Base-by-base conservation (phyloP, 129 eudicot genomes). In the Lactuca saligna region DNA sequence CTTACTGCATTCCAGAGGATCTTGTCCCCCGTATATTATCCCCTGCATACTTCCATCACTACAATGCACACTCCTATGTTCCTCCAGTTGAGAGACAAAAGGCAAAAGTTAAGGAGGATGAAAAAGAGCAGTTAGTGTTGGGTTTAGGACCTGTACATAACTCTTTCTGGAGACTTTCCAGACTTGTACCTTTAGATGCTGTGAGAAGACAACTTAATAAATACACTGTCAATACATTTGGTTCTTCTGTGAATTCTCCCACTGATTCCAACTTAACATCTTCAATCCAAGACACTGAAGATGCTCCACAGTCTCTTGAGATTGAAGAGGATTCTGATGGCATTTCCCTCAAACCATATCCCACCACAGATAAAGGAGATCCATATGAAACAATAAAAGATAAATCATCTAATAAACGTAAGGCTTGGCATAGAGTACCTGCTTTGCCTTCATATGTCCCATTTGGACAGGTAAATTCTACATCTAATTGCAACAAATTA, bases 1-100 rank as follows among this genome's bases (percentile, higher is more conserved):
- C 97, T 65, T 94, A 87, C 76, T 94, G 99, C 81, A 94, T 94
- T 17, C 99, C 99, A 0, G 97, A 94, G 80, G 99, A 94, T 81
- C 85, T 94, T 60, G 96, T 94, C 39, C 99, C 99, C 10, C 95
- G 99, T 38, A 82, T 94, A 70, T 69, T 94, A 14, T 94, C 99
- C 58, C 99, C 99, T 66, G 99, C 99, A 69, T 94, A 94, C 78
- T 94, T 94, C 75, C 97, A 94, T 87, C 99, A 89, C 68, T 94
- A 94, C 76, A 94, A 89, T 81, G 78, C 92, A 53, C 89, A 85
- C 46, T 7, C 73, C 25, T 63, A 35, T 29, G 20, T 66, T 17
- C 65, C 63, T 31, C 74, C 84, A 8, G 70, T 68, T 63, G 83
- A 70, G 61, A 83, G 72, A 70, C 83, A 56, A 70, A 90, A 81